These are phyloP conservation scores for Dothidotthia symphoricarpi DNA, from an alignment of 2,329 filamentous ascomycete genomes.

Conservation along the genomic window DNA sequence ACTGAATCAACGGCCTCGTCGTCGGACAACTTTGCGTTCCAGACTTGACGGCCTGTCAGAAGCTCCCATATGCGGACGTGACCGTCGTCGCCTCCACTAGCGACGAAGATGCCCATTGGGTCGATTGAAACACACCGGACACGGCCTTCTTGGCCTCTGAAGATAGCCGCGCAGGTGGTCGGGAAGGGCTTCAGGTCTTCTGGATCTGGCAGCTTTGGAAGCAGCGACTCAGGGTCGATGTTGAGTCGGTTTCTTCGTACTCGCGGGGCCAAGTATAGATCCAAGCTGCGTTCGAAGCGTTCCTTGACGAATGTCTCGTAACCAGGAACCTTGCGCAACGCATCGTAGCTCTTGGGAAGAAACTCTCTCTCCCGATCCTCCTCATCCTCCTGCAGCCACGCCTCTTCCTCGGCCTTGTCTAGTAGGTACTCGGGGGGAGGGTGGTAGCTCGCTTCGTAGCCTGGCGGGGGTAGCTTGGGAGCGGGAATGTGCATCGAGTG, in stretches of 20 bases:
- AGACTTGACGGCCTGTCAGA: slow-evolving; percentile 79
- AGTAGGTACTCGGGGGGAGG: slow-evolving; percentile 93
- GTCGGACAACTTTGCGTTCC: slow-evolving; percentile 74
- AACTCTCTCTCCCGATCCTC: slow-evolving; percentile 91
- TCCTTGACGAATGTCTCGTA: slow-evolving; percentile 92
- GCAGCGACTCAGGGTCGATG: slow-evolving; percentile 88
- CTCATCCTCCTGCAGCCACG: slow-evolving; percentile 81
- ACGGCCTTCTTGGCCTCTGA: slow-evolving; percentile 82
- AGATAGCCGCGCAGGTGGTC: slow-evolving; percentile 82
- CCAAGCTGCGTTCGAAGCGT: slow-evolving; percentile 90
- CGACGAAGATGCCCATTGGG: slow-evolving; percentile 79
- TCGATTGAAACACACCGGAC: slow-evolving; percentile 84
- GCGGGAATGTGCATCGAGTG: slow-evolving; percentile 94
- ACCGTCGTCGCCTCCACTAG: slow-evolving; percentile 91
- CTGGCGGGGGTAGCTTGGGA: slow-evolving; percentile 87
- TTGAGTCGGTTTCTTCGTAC: slow-evolving; percentile 92
- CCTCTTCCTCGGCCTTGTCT: slow-evolving; percentile 75
- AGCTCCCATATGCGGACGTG: slow-evolving; percentile 89
- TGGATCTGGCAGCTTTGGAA: slow-evolving; percentile 89
- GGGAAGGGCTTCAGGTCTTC: slow-evolving; percentile 95
- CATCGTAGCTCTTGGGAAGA: slow-evolving; percentile 75
- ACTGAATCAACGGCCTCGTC: slow-evolving; percentile 81
- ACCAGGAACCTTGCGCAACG: slow-evolving; percentile 86
- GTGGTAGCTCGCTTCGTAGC: slow-evolving; percentile 95
- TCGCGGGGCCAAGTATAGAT: slow-evolving; percentile 90